These are phyloP conservation scores for Trametes versicolor DNA, from an alignment of 1,284 basidiomycete species.

Conservation along the genomic window DNA sequence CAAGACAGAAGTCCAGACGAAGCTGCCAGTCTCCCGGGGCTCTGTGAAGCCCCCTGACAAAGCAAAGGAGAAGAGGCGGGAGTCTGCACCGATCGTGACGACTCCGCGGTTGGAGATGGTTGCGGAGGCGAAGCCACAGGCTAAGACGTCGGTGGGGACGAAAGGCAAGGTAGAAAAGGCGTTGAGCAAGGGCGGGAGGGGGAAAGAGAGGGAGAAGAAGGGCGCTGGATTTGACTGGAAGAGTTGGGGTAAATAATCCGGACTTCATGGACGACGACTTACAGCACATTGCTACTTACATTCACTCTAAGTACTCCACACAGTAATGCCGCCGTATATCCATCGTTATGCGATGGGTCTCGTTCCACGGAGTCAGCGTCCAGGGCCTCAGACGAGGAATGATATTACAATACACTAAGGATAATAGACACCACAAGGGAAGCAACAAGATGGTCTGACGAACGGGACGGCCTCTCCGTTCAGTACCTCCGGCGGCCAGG, in stretches of 20 bases:
- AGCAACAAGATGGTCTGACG: slow-evolving; percentile 8
- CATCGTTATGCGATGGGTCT: too few species aligned
- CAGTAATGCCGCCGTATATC: not conserved
- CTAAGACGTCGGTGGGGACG: not conserved
- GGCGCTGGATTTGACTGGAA: slow-evolving; percentile 34
- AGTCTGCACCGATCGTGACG: slow-evolving; percentile 18
- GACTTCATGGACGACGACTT: not conserved
- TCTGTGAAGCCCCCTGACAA: not conserved
- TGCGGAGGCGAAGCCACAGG: not conserved
- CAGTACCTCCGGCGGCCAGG: slow-evolving; percentile 77
- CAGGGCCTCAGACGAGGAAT: slow-evolving; percentile 1
- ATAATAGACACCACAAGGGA: slow-evolving; percentile 17
- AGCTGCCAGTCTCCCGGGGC: slow-evolving; percentile 9
- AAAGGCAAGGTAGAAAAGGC: not conserved
- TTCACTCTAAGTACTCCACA: not conserved
- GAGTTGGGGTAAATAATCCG: slow-evolving; percentile 25
- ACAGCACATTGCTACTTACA: not conserved
- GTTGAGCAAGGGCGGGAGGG: slow-evolving; percentile 3
- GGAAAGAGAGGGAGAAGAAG: slow-evolving; percentile 20
- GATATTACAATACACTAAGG: slow-evolving; percentile 34
- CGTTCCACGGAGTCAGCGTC: not conserved
- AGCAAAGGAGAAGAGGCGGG: slow-evolving; percentile 13
- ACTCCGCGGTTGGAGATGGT: slow-evolving; percentile 5
- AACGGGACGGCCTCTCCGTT: slow-evolving; percentile 32
- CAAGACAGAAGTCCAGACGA: slow-evolving; percentile 22